Conservation (phyloP, 176 grass and related monocot species). For the Phoenix dactylifera region DNA sequence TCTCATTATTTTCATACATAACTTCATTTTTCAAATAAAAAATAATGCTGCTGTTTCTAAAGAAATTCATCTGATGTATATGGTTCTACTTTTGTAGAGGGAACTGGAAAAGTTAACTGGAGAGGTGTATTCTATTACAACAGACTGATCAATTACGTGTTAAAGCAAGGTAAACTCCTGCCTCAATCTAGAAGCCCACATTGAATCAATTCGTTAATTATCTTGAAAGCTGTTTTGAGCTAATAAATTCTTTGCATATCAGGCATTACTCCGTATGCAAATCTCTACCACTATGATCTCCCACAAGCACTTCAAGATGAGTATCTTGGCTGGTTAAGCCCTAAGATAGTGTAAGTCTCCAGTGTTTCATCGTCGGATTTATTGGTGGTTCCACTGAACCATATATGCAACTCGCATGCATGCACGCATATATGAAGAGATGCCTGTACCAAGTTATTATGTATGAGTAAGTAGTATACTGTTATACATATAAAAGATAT, state of each 20-base stretch:
- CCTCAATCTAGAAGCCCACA: neutral
- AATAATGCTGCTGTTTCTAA: no score
- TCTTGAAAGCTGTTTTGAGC: neutral
- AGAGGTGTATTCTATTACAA: conserved; percentile 58
- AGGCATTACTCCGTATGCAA: conserved; percentile 65
- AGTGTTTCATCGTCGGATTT: neutral
- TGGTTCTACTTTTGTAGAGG: conserved; percentile 22
- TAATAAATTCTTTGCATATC: conserved; percentile 4
- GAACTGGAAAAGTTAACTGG: conserved; percentile 43
- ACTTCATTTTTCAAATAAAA: neutral
- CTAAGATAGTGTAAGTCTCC: conserved; percentile 42
- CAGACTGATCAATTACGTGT: conserved; percentile 50
- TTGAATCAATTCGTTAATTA: neutral
- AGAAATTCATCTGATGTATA: no score
- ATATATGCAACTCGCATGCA: no score
- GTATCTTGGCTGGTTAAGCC: conserved; percentile 43
- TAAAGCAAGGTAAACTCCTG: conserved; percentile 31
- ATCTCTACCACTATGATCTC: conserved; percentile 69
- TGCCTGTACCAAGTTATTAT: no score
- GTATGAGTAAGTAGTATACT: no score
- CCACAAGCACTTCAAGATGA: conserved; percentile 39
- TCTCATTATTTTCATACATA: neutral
- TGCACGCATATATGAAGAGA: no score
- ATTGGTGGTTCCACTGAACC: neutral
- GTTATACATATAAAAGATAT: no score